Conservation (phyloP, 441 rosid genomes). For the Bruguiera hainesii region DNA sequence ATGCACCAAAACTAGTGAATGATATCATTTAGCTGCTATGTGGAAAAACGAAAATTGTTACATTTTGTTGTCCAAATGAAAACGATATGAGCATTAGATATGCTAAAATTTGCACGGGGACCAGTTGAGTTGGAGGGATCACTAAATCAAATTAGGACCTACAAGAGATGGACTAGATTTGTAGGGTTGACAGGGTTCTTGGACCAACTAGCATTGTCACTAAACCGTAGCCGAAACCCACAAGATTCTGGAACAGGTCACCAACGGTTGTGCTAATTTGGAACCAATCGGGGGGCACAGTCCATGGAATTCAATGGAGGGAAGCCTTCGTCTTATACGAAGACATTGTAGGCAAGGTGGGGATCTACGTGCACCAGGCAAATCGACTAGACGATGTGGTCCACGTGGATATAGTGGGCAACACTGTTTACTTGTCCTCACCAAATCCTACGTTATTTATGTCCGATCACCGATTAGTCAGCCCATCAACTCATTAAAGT, state of each 20-base stretch:
- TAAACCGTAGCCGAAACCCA: background rate
- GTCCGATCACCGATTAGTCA: conserved; percentile 9
- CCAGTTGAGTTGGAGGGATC: background rate
- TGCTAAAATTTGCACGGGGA: background rate
- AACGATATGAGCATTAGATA: background rate
- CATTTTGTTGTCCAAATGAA: background rate
- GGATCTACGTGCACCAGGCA: conserved; percentile 21
- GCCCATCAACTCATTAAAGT: background rate
- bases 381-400: conserved; percentile 5
- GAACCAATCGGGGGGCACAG: conserved; percentile 16
- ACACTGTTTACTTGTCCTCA: conserved; percentile 23
- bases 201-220: background rate
- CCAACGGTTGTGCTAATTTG: conserved; percentile 14
- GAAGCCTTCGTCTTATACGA: conserved; percentile 11
- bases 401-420: conserved; percentile 19
- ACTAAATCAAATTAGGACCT: background rate
- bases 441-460: conserved; percentile 7
- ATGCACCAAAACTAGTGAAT: too few species aligned
- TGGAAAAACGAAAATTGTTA: too few species aligned
- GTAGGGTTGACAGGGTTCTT: background rate
- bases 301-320: conserved; percentile 2
- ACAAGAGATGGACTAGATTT: background rate
- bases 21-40: too few species aligned
- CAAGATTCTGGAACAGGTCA: background rate
- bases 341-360: conserved; percentile 20